phyloP scores from a whole-genome alignment of 257 asterid species.

The Osmanthus fragrans region DNA sequence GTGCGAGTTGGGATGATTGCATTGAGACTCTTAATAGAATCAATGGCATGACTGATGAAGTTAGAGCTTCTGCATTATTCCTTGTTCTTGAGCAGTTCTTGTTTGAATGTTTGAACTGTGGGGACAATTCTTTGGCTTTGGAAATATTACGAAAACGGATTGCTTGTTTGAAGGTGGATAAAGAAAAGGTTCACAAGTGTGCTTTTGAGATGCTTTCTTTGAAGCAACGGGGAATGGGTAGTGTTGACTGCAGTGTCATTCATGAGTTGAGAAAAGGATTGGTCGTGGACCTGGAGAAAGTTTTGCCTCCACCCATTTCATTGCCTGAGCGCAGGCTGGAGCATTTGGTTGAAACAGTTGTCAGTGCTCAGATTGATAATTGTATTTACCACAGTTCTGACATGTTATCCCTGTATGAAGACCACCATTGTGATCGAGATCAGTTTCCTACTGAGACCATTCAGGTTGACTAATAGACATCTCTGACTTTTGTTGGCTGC shows the following conservation, averaged over 20 bases:
- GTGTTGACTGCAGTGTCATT: constrained; percentile 38
- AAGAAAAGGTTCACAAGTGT: constrained; percentile 63
- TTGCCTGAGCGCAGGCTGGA: constrained; percentile 86
- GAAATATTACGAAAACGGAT: constrained; percentile 54
- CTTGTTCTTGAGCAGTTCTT: constrained; percentile 71
- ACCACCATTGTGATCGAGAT: constrained; percentile 70
- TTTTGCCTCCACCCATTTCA: constrained; percentile 73
- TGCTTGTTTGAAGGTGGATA: constrained; percentile 41
- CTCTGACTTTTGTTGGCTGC: constrained; percentile 11
- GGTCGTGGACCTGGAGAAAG: constrained; percentile 52
- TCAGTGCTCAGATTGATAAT: constrained; percentile 59
- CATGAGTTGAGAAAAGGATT: constrained; percentile 44
- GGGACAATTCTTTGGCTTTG: constrained; percentile 57
- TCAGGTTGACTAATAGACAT: constrained; percentile 60
- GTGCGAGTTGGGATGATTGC: constrained; percentile 71
- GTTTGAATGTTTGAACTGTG: constrained; percentile 61
- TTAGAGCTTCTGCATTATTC: constrained; percentile 59
- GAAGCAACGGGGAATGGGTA: constrained; percentile 44
- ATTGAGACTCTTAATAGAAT: constrained; percentile 39
- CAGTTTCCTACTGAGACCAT: constrained; percentile 73
- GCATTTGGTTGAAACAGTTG: constrained; percentile 73
- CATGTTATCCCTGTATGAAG: constrained; percentile 62
- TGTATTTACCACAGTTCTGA: constrained; percentile 69
- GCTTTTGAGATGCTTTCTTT: constrained; percentile 53
- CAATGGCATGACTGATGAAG: constrained; percentile 52